These are phyloP conservation scores for Mycena haematopus DNA, from an alignment of 768 basidiomycete species.

Conservation along the genomic window DNA sequence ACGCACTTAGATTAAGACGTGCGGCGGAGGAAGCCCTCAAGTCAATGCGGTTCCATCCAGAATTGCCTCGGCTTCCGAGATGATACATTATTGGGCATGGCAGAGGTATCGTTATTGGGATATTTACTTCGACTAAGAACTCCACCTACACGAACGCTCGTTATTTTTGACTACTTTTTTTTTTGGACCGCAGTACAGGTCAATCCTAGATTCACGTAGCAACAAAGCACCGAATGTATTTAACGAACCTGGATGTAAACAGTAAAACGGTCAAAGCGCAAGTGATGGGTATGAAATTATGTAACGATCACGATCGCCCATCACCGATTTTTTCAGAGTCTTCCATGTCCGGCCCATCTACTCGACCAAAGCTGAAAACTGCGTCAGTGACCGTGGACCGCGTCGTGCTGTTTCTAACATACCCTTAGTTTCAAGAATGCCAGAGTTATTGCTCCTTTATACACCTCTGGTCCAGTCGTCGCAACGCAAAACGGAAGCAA, in stretches of 20 bases:
- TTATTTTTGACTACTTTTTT: not conserved
- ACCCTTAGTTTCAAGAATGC: slow-evolving; percentile 77
- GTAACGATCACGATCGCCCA: not conserved
- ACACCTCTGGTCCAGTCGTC: slow-evolving; percentile 88
- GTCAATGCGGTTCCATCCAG: slow-evolving; percentile 38
- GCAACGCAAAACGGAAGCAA: slow-evolving; percentile 78
- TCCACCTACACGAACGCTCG: slow-evolving; percentile 7
- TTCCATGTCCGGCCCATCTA: slow-evolving; percentile 33
- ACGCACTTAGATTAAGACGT: slow-evolving; percentile 53
- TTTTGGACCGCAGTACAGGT: not conserved
- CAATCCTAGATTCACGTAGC: not conserved
- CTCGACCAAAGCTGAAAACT: slow-evolving; percentile 62
- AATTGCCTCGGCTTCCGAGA: slow-evolving; percentile 5
- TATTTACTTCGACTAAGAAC: slow-evolving; percentile 19
- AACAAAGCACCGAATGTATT: not conserved
- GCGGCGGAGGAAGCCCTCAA: slow-evolving; percentile 58
- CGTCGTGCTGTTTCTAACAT: slow-evolving; percentile 20
- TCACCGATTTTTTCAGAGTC: not conserved
- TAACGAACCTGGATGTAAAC: not conserved
- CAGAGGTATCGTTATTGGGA: slow-evolving; percentile 22
- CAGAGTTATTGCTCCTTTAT: slow-evolving; percentile 76
- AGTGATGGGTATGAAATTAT: not conserved
- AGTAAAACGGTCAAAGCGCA: slow-evolving; percentile 13
- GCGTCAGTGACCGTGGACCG: slow-evolving; percentile 50
- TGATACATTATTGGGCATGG: slow-evolving; percentile 1